Evolutionary conservation across 306 rosid genomes (phyloP), one percentile per base, ranked within the genome.

Genomic region (Boehmeria nivea): DNA sequence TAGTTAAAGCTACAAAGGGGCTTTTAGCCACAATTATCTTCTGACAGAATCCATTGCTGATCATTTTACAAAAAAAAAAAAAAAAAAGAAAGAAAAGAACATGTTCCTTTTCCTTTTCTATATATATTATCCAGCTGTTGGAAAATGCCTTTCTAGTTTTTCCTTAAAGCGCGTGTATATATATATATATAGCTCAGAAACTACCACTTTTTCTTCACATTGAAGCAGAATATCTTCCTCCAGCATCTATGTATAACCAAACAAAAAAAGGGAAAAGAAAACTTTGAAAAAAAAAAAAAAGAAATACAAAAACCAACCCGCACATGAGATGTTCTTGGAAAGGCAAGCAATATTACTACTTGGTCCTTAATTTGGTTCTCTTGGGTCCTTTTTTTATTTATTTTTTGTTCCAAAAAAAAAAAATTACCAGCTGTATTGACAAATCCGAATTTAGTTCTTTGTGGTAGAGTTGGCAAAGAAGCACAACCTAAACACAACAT

Each of bases 271-370:
- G 8, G 3, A 28, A 28, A 3, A 28, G 34, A 28, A 28, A 28
- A 28, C 34, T 28, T 28, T 28, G 34, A 8, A 28, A 3, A 28
- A 28, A 28, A 28, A 28, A 12, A 23, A 49, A 49, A 21, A 22
- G 1, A 7, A 2, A 20, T 3, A 48, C 0, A 49, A 23, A 14
- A 22, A 53, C 7, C 9, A 40, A 16, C 43, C 23, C 43, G 52
- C 74, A 69, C 69, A 62, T 48, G 69, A 21, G 23, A 60, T 48
- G 69, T 55, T 62, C 23, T 50, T 55, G 47, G 44, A 55, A 69
- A 55, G 69, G 20, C 53, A 25, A 54, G 53, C 59, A 69, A 47
- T 26, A 12, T 18, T n/a, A 22, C 34, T 26, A 27, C 43, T 34
- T 13, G 60, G n/a, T n/a, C n/a, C 50, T 17, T 21, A 36, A 3